Evolutionary conservation across 2,329 filamentous ascomycete genomes (phyloP).

Genomic region (Aspergillus cejpii): DNA sequence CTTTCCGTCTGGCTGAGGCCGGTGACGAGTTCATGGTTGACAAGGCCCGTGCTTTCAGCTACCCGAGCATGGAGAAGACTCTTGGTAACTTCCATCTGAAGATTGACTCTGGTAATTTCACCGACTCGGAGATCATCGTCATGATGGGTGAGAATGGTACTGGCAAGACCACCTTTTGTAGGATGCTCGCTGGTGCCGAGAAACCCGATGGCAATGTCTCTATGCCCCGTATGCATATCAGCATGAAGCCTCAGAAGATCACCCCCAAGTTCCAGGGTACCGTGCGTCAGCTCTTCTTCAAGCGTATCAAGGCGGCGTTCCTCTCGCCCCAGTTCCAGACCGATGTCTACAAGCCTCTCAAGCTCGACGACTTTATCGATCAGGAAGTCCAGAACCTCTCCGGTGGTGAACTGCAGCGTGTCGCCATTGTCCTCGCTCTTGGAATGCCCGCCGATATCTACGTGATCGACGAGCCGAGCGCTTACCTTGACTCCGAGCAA

Average conservation of each 20-base stretch:
- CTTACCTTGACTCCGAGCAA: slow-evolving; percentile 97
- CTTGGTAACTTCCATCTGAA: slow-evolving; percentile 79
- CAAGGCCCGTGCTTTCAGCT: slow-evolving; percentile 75
- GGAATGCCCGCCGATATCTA: slow-evolving; percentile 96
- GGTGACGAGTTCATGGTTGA: slow-evolving; percentile 82
- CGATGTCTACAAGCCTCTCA: slow-evolving; percentile 98
- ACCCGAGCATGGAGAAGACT: slow-evolving; percentile 88
- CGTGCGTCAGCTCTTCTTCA: slow-evolving; percentile 97
- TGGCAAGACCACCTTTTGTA: slow-evolving; percentile 98
- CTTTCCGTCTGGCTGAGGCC: slow-evolving; percentile 87
- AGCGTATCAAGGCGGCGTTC: slow-evolving; percentile 98
- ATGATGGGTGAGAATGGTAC: slow-evolving; percentile 99
- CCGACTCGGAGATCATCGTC: slow-evolving; percentile 96
- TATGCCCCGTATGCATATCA: slow-evolving; percentile 91
- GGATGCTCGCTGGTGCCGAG: slow-evolving; percentile 83
- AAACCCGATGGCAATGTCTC: slow-evolving; percentile 76
- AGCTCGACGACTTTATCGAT: slow-evolving; percentile 98
- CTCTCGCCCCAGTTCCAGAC: slow-evolving; percentile 97
- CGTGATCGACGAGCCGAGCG: slow-evolving; percentile 93
- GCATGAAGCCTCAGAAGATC: slow-evolving; percentile 99
- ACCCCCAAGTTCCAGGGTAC: slow-evolving; percentile 97
- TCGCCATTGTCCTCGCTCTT: slow-evolving; percentile 93
- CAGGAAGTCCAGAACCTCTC: slow-evolving; percentile 99
- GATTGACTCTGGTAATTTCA: slow-evolving; percentile 80
- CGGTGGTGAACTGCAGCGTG: slow-evolving; percentile 98